Conservation (phyloP, 805 yeast species). For the Blastobotrys terrestris region DNA sequence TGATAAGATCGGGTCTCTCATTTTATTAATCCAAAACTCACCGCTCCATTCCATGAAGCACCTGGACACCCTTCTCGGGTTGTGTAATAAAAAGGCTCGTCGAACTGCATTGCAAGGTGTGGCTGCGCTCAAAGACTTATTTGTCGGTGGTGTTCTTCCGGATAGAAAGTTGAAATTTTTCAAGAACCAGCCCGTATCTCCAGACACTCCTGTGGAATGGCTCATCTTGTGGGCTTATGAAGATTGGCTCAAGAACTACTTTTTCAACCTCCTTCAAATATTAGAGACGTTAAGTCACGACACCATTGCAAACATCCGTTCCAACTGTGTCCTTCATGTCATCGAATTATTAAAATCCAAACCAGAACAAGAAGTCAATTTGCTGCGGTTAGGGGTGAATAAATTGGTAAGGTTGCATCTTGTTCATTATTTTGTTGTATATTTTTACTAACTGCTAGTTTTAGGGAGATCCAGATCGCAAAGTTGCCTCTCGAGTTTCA, state of each 20-base stretch:
- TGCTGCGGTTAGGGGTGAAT: conserved; percentile 82
- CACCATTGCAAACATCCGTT: conserved; percentile 80
- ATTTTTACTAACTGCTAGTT: neutral
- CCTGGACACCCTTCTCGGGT: conserved; percentile 65
- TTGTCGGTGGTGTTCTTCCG: conserved; percentile 74
- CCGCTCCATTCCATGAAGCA: conserved; percentile 86
- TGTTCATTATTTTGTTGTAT: neutral
- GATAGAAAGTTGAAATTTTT: conserved; percentile 77
- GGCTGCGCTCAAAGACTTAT: conserved; percentile 82
- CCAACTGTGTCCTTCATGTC: conserved; percentile 67
- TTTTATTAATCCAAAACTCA: conserved; percentile 88
- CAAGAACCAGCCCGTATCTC: conserved; percentile 60
- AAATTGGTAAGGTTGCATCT: conserved; percentile 49
- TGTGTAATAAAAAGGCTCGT: conserved; percentile 86
- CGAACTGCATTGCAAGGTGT: conserved; percentile 89
- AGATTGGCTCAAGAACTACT: conserved; percentile 74
- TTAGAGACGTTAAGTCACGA: conserved; percentile 80
- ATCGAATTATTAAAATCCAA: conserved; percentile 75
- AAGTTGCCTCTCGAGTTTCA: conserved; percentile 85
- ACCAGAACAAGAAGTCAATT: conserved; percentile 95
- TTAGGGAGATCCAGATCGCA: conserved; percentile 79
- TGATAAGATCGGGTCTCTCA: conserved; percentile 92
- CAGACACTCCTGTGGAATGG: conserved; percentile 44
- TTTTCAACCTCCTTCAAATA: conserved; percentile 67
- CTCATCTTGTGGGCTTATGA: conserved; percentile 79